Evolutionary conservation across 768 basidiomycete species (phyloP).

Genomic region (Psilocybe cyanescens): DNA sequence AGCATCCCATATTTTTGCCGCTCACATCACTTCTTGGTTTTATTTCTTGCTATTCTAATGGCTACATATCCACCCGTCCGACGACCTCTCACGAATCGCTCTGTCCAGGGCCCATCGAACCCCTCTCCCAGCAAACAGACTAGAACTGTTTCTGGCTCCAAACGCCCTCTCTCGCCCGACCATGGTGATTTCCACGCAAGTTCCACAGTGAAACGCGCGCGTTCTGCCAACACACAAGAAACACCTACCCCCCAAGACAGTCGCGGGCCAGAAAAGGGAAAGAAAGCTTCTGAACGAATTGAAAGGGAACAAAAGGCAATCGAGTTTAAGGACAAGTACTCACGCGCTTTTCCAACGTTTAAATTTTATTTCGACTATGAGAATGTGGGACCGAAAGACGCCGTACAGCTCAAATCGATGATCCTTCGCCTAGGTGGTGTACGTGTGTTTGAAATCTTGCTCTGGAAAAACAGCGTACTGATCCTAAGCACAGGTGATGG

Average conservation of each 20-base stretch:
- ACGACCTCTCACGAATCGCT: constrained; percentile 24
- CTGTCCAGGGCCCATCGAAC: constrained; percentile 17
- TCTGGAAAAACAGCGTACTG: constrained; percentile 6
- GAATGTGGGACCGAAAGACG: constrained; percentile 35
- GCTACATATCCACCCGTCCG: constrained; percentile 18
- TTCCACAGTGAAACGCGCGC: constrained; percentile 23
- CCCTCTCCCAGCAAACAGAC: constrained; percentile 21
- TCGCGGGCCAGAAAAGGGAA: constrained; percentile 32
- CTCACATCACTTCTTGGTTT: constrained; percentile 20
- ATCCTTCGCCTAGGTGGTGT: constrained; percentile 80
- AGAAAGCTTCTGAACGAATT: constrained; percentile 49
- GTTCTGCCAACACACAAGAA: constrained; percentile 9
- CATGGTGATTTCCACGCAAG: constrained; percentile 13
- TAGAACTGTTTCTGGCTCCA: constrained; percentile 25
- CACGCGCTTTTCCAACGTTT: constrained; percentile 81
- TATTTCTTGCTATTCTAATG: constrained; percentile 16
- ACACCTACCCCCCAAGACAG: constrained; percentile 8
- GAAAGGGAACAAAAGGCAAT: constrained; percentile 60
- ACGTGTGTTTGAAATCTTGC: constrained; percentile 34
- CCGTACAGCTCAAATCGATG: constrained; percentile 53
- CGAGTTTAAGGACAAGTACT: constrained; percentile 86
- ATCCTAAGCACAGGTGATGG: constrained; percentile 60
- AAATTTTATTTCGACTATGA: constrained; percentile 83
- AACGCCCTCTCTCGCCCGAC: constrained; percentile 34
- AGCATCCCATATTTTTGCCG: neutral